phyloP scores from a whole-genome alignment of 371 early-diverging fungal species.

The Apophysomyces variabilis region DNA sequence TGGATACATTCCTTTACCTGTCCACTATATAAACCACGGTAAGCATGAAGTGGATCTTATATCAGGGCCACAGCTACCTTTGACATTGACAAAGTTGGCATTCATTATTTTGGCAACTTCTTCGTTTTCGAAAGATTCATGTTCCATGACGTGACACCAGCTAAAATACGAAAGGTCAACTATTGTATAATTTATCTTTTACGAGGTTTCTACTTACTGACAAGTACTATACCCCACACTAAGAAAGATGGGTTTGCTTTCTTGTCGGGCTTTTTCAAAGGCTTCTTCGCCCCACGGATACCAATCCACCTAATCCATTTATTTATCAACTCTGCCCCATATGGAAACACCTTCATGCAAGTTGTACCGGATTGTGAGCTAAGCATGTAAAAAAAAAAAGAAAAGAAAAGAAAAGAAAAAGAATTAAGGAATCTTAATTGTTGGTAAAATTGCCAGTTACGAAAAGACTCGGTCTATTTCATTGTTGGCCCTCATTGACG shows the following conservation, averaged over 20 bases:
- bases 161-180: constrained; percentile 18
- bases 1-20: constrained; percentile 26
- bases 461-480: not conserved
- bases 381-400: not conserved
- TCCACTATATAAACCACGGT: constrained; percentile 28
- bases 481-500: not conserved
- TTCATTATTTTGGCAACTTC: constrained; percentile 64
- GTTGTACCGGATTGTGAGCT: constrained; percentile 54
- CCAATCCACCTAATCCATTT: constrained; percentile 63
- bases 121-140: constrained; percentile 69
- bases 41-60: too few species aligned
- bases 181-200: not conserved
- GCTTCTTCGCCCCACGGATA: constrained; percentile 77
- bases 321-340: constrained; percentile 1
- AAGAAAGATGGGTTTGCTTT: constrained; percentile 68
- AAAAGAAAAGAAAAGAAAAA: not conserved
- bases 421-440: not conserved
- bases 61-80: constrained; percentile 39
- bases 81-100: constrained; percentile 60
- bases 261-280: constrained; percentile 52
- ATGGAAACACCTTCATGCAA: constrained; percentile 8
- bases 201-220: constrained; percentile 45
- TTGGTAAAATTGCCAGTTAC: not conserved
- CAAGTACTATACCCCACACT: constrained; percentile 75
- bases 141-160: constrained; percentile 78